Evolutionary conservation across 139 green algal species (phyloP).

Genomic region (Chlorella sp.): DNA sequence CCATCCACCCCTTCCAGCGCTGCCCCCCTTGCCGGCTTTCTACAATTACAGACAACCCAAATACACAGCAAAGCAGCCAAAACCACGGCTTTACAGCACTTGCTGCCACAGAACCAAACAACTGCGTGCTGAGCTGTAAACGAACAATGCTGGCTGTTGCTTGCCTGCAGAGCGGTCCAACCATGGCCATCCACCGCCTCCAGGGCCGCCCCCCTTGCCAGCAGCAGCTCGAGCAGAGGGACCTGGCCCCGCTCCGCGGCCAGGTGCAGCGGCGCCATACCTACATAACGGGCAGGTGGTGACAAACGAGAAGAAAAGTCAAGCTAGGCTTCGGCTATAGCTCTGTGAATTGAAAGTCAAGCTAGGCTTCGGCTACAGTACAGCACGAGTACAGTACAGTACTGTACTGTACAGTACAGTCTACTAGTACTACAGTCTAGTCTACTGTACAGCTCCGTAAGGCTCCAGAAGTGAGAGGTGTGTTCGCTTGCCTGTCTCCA

Average conservation of each 20-base stretch:
- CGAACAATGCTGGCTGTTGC: background rate
- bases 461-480: background rate
- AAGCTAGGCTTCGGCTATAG: too few species aligned
- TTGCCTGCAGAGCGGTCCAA: slow-evolving; percentile 40
- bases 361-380: too few species aligned
- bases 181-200: slow-evolving; percentile 27
- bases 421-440: too few species aligned
- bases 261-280: slow-evolving; percentile 41
- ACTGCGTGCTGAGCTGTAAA: too few species aligned
- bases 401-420: too few species aligned
- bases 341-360: too few species aligned
- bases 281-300: background rate
- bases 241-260: slow-evolving; percentile 32
- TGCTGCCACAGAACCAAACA: too few species aligned
- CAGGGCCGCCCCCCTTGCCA: slow-evolving; percentile 13
- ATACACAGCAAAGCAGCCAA: background rate
- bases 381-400: too few species aligned
- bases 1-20: slow-evolving; percentile 10
- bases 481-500: background rate
- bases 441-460: too few species aligned
- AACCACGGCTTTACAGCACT: too few species aligned
- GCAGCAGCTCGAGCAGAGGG: slow-evolving; percentile 29
- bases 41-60: too few species aligned
- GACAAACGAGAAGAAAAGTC: too few species aligned
- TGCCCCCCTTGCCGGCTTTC: slow-evolving; percentile 24